Evolutionary conservation across 2,329 filamentous ascomycete genomes (phyloP), one percentile per base, ranked within the genome.

Genomic region (Corinectria fuckeliana): DNA sequence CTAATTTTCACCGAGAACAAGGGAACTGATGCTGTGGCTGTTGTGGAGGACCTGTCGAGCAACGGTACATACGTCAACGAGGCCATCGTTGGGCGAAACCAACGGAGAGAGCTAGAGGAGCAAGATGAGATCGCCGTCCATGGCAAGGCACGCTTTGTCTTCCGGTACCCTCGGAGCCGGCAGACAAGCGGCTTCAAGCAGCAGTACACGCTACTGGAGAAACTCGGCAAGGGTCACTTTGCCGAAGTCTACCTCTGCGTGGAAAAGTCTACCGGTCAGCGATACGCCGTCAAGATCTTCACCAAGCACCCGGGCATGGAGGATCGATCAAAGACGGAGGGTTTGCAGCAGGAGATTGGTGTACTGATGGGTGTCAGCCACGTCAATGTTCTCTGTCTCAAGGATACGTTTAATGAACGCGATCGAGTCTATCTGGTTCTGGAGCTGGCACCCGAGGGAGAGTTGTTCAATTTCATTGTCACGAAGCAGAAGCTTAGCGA

Each of bases 41-140:
- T 98, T 11, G 77, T 99, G 5, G 93, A 99, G 74, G 95, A 99
- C 75, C 79, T 98, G 18, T 99, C 95, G 6, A 95, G 89, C 72
- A 99, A 99, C 73, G 95, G 95, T 50, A 99, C 96, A 0, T 99
- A 93, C 73, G 90, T 99, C 69, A 98, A 98, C 71, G 93, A 97
- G 69, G 90, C 89, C 14, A 84, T 96, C 26, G 87, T 99, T 21
- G 95, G 95, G 21, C 89, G 94, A 50, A 99, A 99, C 76, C 92
- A 97, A 75, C 86, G 92, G 54, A 87, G 94, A 58, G 92, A 97
- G 74, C 82, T 99, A 25, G 84, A 93, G 68, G 92, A 98, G 69
- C 88, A 91, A 34, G 95, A 99, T 67, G 93, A 98, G 75, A 91
- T 99, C 50, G 90, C 91, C 6, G 88, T 99, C 28, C 83, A 96